Evolutionary conservation across 768 basidiomycete species (phyloP).

Genomic region (Termitomyces bulborhizus): DNA sequence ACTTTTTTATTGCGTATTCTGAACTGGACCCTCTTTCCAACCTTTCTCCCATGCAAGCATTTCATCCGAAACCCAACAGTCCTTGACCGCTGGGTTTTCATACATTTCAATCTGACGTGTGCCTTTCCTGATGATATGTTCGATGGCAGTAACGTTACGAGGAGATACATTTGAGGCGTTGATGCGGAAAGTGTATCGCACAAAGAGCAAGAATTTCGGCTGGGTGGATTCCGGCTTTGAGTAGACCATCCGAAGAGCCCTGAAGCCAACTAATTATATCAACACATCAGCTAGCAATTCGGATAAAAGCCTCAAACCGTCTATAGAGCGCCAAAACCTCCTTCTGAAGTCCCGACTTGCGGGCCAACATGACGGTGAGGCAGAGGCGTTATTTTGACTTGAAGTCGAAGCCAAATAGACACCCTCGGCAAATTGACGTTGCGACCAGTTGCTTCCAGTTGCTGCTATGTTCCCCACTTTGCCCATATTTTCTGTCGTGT

Average conservation of each 20-base stretch:
- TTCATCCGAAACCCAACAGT: slow-evolving; percentile 67
- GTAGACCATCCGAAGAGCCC: slow-evolving; percentile 70
- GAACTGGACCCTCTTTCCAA: slow-evolving; percentile 9
- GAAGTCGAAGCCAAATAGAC: slow-evolving; percentile 7
- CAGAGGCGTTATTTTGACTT: slow-evolving; percentile 4
- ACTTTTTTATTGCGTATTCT: background rate
- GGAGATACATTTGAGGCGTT: slow-evolving; percentile 57
- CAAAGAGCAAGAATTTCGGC: slow-evolving; percentile 59
- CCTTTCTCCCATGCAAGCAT: slow-evolving; percentile 62
- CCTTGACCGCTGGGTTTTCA: slow-evolving; percentile 59
- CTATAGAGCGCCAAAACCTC: slow-evolving; percentile 46
- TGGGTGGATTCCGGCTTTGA: slow-evolving; percentile 57
- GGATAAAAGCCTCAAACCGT: slow-evolving; percentile 23
- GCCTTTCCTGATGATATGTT: slow-evolving; percentile 72
- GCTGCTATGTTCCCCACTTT: slow-evolving; percentile 22
- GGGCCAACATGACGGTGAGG: slow-evolving; percentile 17
- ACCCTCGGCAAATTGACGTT: slow-evolving; percentile 1
- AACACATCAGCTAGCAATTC: background rate
- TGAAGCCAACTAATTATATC: slow-evolving; percentile 19
- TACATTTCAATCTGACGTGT: slow-evolving; percentile 62
- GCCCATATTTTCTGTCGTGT: slow-evolving; percentile 31
- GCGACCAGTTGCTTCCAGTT: background rate
- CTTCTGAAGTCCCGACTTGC: slow-evolving; percentile 40
- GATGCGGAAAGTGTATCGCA: slow-evolving; percentile 64
- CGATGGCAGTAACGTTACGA: slow-evolving; percentile 62